Evolutionary conservation across 345 rosid genomes (phyloP), one percentile per base, ranked within the genome.

Genomic region (Triadica sebifera): DNA sequence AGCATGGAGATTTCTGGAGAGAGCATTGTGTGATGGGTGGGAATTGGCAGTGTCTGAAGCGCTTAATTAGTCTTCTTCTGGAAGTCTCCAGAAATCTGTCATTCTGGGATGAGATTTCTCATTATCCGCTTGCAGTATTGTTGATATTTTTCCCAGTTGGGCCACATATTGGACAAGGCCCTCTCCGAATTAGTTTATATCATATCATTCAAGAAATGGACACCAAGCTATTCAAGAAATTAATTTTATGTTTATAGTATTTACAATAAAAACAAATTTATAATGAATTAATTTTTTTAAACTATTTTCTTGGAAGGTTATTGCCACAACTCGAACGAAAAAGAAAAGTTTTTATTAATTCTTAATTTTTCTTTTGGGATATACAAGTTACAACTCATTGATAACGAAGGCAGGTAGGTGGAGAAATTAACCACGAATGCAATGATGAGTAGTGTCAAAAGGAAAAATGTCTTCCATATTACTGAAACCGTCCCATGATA

Each of bases 1-100:
- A 6, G 71, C 46, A 16, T 65, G 17, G 86, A 81, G 22, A 83
- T 59, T 80, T 86, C 84, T 81, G 53, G 86, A 81, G 43, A 46
- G 11, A 2, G 20, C 49, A 61, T 29, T 58, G 22, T 3, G 76
- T 12, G 24, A 59, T 19, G 65, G 20, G 52, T 29, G 2, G 34
- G 34, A 29, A 29, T 29, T 29, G 34, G 34, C 34, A 29, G 34
- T 29, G 34, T 2, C 34, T 29, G 34, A 49, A 50, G 43, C n/a
- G 2, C 5, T 7, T 25, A 19, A 0, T 19, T 11, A 4, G 34
- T 29, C 34, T 29, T 29, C 34, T 68, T 86, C 85, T 79, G 79
- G 86, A 86, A 15, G 50, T 73, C 81, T 86, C 86, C 67, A 70
- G 75, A 77, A 60, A 46, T 4, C 5, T 4, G 11, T 22, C 6